Base-by-base conservation (phyloP, 371 early-diverging fungal genomes). In the Globomyces sp. region DNA sequence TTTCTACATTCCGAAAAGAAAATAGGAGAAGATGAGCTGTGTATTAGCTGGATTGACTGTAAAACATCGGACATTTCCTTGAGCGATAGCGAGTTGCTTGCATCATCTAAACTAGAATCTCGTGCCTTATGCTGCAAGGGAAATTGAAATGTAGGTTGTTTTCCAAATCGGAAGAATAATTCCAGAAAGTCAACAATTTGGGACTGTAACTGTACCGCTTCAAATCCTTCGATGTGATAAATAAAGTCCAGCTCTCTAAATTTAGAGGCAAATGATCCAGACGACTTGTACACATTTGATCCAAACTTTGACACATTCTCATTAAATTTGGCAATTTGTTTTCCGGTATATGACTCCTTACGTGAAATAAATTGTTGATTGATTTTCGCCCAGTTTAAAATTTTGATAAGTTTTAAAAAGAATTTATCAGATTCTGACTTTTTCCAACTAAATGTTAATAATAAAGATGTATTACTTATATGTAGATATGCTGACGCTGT, bases 231-330 rank as follows among this genome's bases (percentile, higher is more conserved):
- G 10, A 60, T 60, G 60, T 60, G 65, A 50, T 65, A 65, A 47
- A 65, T 65, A 13, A 65, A 65, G 40, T 65, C 65, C 4, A 65
- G 58, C 11, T 53, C 52, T 1, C 65, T 37, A 39, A 65, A 65
- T 57, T 60, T 60, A 3, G 60, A 34, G 5, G 60, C 60, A 11
- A 60, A 49, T 4, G 60, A 37, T 4, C 49, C 60, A 3, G 60
- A 60, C 34, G 41, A 60, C 9, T 24, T 60, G 41, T 39, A 60
- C 5, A 49, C 41, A 9, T 60, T 34, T 34, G 60, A 41, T 4
- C 60, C 60, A n/a, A 39, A 60, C n/a, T 49, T 49, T 49, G 60
- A 47, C 2, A 41, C 44, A 8, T 9, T n/a, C 4, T 39, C 60
- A 44, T 40, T 49, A 24, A 60, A 60, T 36, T 60, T 60, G 42